A percentile compares a stretch with the other conserved stretches of the same genome.
These are phyloP conservation scores for Pyricularia sp. DNA, from an alignment of 2,329 filamentous ascomycete species.

Conservation along the genomic window DNA sequence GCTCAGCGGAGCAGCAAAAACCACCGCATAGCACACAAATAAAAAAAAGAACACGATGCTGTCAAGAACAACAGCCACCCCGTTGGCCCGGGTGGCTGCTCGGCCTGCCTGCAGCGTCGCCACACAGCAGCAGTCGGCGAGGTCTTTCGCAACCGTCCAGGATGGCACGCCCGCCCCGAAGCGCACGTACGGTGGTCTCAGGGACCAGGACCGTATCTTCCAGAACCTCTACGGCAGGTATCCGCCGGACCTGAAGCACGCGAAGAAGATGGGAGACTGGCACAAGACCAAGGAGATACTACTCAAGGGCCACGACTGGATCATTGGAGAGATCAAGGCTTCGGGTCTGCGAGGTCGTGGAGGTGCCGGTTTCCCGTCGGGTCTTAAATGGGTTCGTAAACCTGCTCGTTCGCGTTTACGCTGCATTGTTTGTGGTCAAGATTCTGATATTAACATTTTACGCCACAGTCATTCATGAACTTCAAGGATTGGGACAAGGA, in stretches of 20 bases:
- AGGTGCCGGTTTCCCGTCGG: conserved; percentile 94
- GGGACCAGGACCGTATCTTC: conserved; percentile 97
- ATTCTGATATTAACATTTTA: not conserved
- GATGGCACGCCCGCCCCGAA: conserved; percentile 55
- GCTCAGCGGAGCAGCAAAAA: conserved; percentile 21
- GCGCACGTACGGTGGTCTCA: conserved; percentile 70
- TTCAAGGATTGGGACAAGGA: conserved; percentile 99
- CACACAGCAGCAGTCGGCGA: conserved; percentile 18
- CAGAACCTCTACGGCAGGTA: conserved; percentile 95
- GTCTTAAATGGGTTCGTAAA: conserved; percentile 86
- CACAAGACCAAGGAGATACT: conserved; percentile 99
- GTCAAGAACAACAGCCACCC: conserved; percentile 25
- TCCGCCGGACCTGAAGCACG: conserved; percentile 80
- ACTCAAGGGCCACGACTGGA: conserved; percentile 95
- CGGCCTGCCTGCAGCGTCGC: conserved; percentile 23
- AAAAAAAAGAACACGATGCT: conserved; percentile 19
- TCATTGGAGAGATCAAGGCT: conserved; percentile 93
- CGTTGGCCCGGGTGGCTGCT: conserved; percentile 25
- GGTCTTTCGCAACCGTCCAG: conserved; percentile 71
- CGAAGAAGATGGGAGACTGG: conserved; percentile 97
- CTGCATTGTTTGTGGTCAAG: conserved; percentile 1
- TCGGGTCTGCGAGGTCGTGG: conserved; percentile 91
- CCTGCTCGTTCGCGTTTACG: conserved; percentile 1
- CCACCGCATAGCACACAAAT: not conserved
- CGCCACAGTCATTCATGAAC: conserved; percentile 89